Evolutionary conservation across 2,329 filamentous ascomycete species (phyloP).

Genomic region (Dothistroma pini): DNA sequence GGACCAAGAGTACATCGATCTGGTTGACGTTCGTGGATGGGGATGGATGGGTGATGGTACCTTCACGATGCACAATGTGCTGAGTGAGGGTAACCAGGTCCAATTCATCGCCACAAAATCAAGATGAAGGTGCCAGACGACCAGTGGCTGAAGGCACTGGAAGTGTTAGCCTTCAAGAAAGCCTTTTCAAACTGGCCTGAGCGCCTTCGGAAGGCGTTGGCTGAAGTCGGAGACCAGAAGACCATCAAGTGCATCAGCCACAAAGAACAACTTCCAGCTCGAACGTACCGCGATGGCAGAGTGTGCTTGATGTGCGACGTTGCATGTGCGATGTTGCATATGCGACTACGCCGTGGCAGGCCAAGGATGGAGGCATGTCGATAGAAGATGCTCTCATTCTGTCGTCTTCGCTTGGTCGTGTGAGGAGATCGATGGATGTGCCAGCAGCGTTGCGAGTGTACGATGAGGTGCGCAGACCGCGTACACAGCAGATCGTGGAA

Average conservation of each 20-base stretch:
- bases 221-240: slow-evolving; percentile 2
- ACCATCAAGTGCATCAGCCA: neutral
- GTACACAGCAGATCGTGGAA: slow-evolving; percentile 14
- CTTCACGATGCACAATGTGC: slow-evolving; percentile 10
- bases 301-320: slow-evolving; percentile 8
- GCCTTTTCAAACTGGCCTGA: slow-evolving; percentile 7
- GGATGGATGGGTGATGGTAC: slow-evolving; percentile 2
- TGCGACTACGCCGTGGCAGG: neutral
- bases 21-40: slow-evolving; percentile 9
- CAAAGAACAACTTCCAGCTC: slow-evolving; percentile 3
- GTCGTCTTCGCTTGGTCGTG: slow-evolving; percentile 5
- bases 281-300: neutral
- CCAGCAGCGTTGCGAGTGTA: slow-evolving; percentile 9
- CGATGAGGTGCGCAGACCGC: slow-evolving; percentile 13
- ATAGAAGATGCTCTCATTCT: slow-evolving; percentile 7
- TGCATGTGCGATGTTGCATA: slow-evolving; percentile 7
- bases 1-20: slow-evolving; percentile 1
- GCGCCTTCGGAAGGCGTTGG: slow-evolving; percentile 10
- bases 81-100: slow-evolving; percentile 3
- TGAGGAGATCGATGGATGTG: neutral
- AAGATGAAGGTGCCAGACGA: slow-evolving; percentile 2
- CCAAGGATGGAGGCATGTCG: slow-evolving; percentile 2
- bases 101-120: slow-evolving; percentile 5
- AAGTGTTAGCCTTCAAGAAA: slow-evolving; percentile 6
- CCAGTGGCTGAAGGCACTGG: slow-evolving; percentile 12